Evolutionary conservation across 2,329 filamentous ascomycete genomes (phyloP), one percentile per base, ranked within the genome.

Genomic region (Didymella pomorum): DNA sequence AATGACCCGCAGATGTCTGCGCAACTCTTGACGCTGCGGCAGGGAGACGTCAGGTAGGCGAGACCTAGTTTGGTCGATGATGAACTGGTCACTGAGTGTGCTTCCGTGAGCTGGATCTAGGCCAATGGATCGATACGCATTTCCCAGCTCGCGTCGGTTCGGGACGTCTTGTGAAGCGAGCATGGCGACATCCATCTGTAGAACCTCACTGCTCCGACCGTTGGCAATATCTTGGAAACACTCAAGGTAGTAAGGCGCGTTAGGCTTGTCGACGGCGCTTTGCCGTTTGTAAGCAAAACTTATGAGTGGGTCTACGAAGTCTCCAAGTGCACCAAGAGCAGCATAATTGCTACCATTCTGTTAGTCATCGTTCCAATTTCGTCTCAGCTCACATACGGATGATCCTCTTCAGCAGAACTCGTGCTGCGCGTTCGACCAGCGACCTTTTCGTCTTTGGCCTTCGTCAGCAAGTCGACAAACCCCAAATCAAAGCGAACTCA

Each of bases 251-350:
- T 86, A 86, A 2, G 86, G 76, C 18, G 79, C 78, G 59, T 85
- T 84, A 20, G 67, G 62, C 20, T 82, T 80, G 70, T 91, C 86
- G 49, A 81, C 82, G 9, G 77, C 71, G 23, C 81, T 77, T 75
- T 91, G 89, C 31, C 84, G 80, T 23, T 85, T 79, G 69, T 86
- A 91, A 4, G 87, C 85, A 71, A 87, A 89, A 26, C 82, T 76
- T 18, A 92, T 76, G n/a, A 88, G 75, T 1, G 78, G 69, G 67
- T 90, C 86, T 5, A 84, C 82, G 72, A 90, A 89, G 68, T 89
- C 84, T 37, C 83, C 81, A 9, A 87, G 72, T 14, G 82, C 82
- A 21, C 89, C 89, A 21, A 92, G 78, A 62, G 86, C 84, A 48
- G 86, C 84, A 70, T 88, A 89, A 64, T 83, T 79, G 60, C 79